phyloP scores from a whole-genome alignment of 2,329 filamentous ascomycete genomes.

The Cladobotryum mycophilum region DNA sequence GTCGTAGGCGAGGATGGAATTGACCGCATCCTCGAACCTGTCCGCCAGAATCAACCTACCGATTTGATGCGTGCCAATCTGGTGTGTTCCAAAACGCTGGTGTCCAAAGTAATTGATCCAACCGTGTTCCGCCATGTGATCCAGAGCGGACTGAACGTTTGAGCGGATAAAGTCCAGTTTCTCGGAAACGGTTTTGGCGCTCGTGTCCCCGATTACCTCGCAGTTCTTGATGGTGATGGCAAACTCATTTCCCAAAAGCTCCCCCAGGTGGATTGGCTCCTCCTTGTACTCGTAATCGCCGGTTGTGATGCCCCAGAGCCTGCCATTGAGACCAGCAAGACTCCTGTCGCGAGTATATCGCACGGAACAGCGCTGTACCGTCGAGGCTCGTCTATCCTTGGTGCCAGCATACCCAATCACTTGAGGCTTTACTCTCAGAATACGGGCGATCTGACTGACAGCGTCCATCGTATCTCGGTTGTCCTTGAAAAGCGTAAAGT shows the following conservation, averaged over 20 bases:
- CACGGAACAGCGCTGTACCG: constrained; percentile 72
- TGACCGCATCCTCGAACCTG: constrained; percentile 73
- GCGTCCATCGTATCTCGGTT: constrained; percentile 97
- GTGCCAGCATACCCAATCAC: constrained; percentile 74
- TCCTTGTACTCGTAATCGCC: constrained; percentile 77
- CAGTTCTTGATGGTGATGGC: constrained; percentile 86
- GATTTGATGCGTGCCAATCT: constrained; percentile 76
- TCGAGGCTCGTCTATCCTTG: constrained; percentile 83
- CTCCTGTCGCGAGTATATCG: constrained; percentile 46
- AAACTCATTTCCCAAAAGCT: constrained; percentile 86
- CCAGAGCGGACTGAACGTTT: constrained; percentile 52
- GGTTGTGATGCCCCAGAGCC: constrained; percentile 57
- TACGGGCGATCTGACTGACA: constrained; percentile 66
- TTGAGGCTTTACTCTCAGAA: constrained; percentile 68
- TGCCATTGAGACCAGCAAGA: constrained; percentile 58
- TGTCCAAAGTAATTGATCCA: constrained; percentile 98
- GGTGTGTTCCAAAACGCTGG: constrained; percentile 91
- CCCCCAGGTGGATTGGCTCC: constrained; percentile 70
- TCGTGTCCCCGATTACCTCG: constrained; percentile 44
- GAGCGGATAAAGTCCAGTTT: constrained; percentile 25
- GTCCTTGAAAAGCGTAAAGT: constrained; percentile 92
- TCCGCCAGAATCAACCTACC: constrained; percentile 78
- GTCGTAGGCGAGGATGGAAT: constrained; percentile 69
- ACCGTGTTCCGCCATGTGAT: constrained; percentile 63
- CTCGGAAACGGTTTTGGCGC: constrained; percentile 19